Base-by-base conservation (phyloP, 805 yeast genomes). In the Phaffomyces thermotolerans region DNA sequence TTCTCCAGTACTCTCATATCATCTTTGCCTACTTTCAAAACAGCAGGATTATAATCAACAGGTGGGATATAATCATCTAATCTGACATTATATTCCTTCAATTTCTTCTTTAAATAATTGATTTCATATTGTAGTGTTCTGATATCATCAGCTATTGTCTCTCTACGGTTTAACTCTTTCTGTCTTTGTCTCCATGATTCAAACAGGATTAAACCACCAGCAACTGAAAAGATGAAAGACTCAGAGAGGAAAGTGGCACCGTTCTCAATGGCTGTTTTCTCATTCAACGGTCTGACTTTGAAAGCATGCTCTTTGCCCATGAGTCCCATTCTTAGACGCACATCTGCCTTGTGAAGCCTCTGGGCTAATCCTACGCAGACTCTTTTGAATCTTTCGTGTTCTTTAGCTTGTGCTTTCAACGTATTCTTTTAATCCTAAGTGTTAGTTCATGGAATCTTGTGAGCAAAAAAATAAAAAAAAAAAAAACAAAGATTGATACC, bases 161-260 rank as follows among this genome's bases (percentile, higher is more conserved):
- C 88, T 45, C 81, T 72, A 47, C 86, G 73, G 34, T 67, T 66
- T 43, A 66, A 61, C 49, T 81, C 86, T 63, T 83, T 84, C 54
- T 73, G 72, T 34, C 86, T 68, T 37, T 84, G 77, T 52, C 91
- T 71, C 53, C 73, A 69, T 24, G 85, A 74, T 58, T 88, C 95
- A 57, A 73, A 85, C 12, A 87, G 56, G 10, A 88, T 79, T 43
- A 84, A 70, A 1, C 81, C 72, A 6, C 95, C 93, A 1, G 93
- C 95, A 22, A 88, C 91, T 24, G 81, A 67, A 53, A 88, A 87
- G 17, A 87, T 78, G 55, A 87, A 82, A 29, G 79, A 59, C 59
- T 87, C 95, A 37, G 91, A 81, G 12, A 87, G 64, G 57, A 86
- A 78, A 44, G 73, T 82, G 36, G 95, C 93, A 1, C 95, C 95